A percentile compares a stretch with the other conserved stretches of the same genome.
phyloP scores from a whole-genome alignment of 2,329 filamentous ascomycete species.

The Taxawa tesnikishii region DNA sequence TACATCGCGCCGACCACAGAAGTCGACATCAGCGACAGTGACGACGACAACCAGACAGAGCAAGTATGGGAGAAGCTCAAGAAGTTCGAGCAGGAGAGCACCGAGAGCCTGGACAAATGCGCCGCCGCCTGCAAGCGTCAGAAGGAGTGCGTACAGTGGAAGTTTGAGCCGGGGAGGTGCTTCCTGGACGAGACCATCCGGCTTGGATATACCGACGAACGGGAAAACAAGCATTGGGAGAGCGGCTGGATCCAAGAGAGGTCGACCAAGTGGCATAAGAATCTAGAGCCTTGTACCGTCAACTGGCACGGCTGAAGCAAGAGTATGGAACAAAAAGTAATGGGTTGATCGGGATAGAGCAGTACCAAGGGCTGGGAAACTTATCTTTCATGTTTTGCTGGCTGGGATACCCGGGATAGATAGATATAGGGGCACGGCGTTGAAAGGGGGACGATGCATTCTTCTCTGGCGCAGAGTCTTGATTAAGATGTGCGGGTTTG shows the following conservation, averaged over 20 bases:
- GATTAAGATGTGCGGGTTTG: too few relatives aligned
- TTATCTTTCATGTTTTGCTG: too few relatives aligned
- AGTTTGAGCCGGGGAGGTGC: constrained; percentile 20
- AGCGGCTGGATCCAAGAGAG: constrained; percentile 19
- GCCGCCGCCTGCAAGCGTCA: constrained; percentile 16
- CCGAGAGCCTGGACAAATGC: constrained; percentile 15
- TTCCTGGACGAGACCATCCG: constrained; percentile 18
- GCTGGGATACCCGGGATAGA: too few relatives aligned
- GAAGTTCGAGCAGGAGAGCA: constrained; percentile 14
- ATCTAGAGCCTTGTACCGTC: constrained; percentile 12
- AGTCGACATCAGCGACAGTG: constrained; percentile 9
- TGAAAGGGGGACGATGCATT: too few relatives aligned
- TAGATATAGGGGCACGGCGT: too few relatives aligned
- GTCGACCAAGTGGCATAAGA: constrained; percentile 12
- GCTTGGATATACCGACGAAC: constrained; percentile 19
- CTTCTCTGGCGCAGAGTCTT: too few relatives aligned
- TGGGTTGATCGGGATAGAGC: too few relatives aligned
- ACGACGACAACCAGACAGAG: constrained; percentile 5
- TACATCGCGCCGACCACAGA: constrained; percentile 11
- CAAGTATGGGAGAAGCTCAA: constrained; percentile 11
- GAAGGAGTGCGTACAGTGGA: constrained; percentile 22
- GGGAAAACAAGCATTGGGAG: constrained; percentile 15
- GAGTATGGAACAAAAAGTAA: too few relatives aligned
- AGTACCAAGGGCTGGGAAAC: too few relatives aligned
- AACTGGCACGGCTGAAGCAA: constrained; percentile 12